Conservation (phyloP, 768 basidiomycete genomes). For the Podaxis sp. region DNA sequence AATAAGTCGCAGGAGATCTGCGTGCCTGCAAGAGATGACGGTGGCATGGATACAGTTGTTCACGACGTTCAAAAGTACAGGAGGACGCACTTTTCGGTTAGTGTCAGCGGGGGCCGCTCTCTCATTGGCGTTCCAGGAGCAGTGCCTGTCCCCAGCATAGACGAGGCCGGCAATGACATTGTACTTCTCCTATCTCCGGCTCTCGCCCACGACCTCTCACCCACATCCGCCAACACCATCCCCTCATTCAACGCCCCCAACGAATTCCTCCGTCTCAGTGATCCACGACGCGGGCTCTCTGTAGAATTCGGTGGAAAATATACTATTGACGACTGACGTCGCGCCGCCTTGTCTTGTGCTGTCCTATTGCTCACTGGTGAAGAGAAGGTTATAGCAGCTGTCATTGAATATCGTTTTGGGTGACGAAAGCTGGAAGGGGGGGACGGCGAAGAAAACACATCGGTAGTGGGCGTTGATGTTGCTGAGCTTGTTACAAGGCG, state of each 20-base stretch:
- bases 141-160: slow-evolving; percentile 12
- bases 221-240: not conserved
- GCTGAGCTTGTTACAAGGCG: not conserved
- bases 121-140: slow-evolving; percentile 14
- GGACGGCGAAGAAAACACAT: slow-evolving; percentile 2
- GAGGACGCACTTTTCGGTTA: slow-evolving; percentile 67
- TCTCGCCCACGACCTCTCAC: slow-evolving; percentile 19
- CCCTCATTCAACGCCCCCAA: slow-evolving; percentile 5
- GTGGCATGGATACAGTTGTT: not conserved
- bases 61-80: not conserved
- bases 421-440: slow-evolving; percentile 4
- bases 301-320: slow-evolving; percentile 37
- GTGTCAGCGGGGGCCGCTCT: slow-evolving; percentile 51
- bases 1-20: slow-evolving; percentile 79
- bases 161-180: slow-evolving; percentile 14
- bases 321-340: slow-evolving; percentile 56
- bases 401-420: slow-evolving; percentile 6
- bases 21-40: slow-evolving; percentile 51
- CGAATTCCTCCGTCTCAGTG: slow-evolving; percentile 18
- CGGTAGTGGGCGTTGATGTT: not conserved
- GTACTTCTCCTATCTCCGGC: slow-evolving; percentile 29
- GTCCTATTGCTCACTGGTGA: not conserved
- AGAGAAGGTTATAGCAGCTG: not conserved
- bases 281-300: slow-evolving; percentile 13
- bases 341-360: slow-evolving; percentile 20